Evolutionary conservation across 2,329 filamentous ascomycete genomes (phyloP).

Genomic region (Colletotrichum karsti): DNA sequence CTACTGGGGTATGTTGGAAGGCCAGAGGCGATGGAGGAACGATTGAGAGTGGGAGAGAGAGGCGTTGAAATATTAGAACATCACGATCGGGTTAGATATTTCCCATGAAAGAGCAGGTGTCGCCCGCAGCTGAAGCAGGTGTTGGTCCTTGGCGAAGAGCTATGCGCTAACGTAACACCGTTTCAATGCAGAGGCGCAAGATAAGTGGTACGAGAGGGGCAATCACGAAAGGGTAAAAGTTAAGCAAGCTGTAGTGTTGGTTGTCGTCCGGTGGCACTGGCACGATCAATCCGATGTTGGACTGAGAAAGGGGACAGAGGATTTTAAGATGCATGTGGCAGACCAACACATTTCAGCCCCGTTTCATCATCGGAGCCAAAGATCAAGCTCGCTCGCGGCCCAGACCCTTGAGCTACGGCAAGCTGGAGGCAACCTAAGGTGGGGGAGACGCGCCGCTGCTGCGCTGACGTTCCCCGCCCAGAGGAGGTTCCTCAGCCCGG

Average conservation of each 20-base stretch:
- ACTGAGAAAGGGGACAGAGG: not conserved
- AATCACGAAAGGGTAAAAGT: not conserved
- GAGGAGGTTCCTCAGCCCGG: not conserved
- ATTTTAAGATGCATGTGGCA: slow-evolving; percentile 4
- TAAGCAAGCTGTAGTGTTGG: not conserved
- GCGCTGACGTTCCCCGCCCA: not conserved
- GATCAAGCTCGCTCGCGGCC: slow-evolving; percentile 10
- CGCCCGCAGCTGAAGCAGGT: not conserved
- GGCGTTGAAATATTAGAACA: not conserved
- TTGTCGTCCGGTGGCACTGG: not conserved
- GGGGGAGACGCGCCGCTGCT: not conserved
- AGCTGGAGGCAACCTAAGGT: not conserved
- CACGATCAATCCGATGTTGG: not conserved
- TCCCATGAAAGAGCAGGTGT: not conserved
- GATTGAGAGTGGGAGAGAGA: not conserved
- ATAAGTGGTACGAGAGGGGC: not conserved
- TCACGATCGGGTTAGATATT: not conserved
- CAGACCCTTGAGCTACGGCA: slow-evolving; percentile 19
- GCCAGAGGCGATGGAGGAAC: not conserved
- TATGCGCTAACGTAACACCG: not conserved
- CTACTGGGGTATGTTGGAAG: not conserved
- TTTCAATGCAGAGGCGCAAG: not conserved
- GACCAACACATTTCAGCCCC: not conserved
- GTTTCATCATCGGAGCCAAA: slow-evolving; percentile 25
- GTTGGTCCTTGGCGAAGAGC: not conserved